A percentile compares a stretch with the other conserved stretches of the same genome.
Evolutionary conservation across 495 filamentous ascomycete genomes (phyloP).

Genomic region (Usnea hakonensis): DNA sequence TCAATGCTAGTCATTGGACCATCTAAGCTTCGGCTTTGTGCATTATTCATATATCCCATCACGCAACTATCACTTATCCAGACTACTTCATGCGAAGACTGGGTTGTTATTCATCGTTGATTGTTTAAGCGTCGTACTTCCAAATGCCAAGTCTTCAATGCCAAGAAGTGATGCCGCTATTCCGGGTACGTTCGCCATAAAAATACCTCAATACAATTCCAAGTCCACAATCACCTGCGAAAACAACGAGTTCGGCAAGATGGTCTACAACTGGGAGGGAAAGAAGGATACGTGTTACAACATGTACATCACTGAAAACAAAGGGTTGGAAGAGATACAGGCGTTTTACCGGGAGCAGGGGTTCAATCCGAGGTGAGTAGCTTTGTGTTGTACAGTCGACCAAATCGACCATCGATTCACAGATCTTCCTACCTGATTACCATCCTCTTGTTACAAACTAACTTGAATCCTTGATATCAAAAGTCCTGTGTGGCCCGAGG

Average conservation of each 20-base stretch:
- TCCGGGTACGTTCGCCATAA: not conserved
- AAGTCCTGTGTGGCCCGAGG: too few relatives aligned
- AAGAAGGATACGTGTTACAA: slow-evolving; percentile 60
- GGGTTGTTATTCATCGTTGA: too few relatives aligned
- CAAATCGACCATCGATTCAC: not conserved
- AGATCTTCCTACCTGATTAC: not conserved
- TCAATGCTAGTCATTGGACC: slow-evolving; percentile 3
- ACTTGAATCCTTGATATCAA: not conserved
- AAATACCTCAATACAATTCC: not conserved
- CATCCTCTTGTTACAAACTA: slow-evolving; percentile 5
- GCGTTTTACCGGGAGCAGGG: slow-evolving; percentile 54
- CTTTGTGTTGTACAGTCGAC: slow-evolving; percentile 9
- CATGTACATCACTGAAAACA: slow-evolving; percentile 67
- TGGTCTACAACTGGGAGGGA: slow-evolving; percentile 71
- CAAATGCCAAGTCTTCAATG: not conserved
- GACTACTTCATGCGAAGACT: too few relatives aligned
- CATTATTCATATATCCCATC: not conserved
- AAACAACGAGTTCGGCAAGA: slow-evolving; percentile 26
- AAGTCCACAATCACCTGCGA: not conserved
- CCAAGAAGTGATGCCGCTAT: too few relatives aligned
- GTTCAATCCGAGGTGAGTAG: slow-evolving; percentile 55
- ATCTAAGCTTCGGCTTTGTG: not conserved
- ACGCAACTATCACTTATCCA: too few relatives aligned
- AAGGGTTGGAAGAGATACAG: slow-evolving; percentile 60
- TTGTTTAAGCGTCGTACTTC: too few relatives aligned